Evolutionary conservation across 2,329 filamentous ascomycete species (phyloP).

Genomic region (Ceratocystis harringtonii): DNA sequence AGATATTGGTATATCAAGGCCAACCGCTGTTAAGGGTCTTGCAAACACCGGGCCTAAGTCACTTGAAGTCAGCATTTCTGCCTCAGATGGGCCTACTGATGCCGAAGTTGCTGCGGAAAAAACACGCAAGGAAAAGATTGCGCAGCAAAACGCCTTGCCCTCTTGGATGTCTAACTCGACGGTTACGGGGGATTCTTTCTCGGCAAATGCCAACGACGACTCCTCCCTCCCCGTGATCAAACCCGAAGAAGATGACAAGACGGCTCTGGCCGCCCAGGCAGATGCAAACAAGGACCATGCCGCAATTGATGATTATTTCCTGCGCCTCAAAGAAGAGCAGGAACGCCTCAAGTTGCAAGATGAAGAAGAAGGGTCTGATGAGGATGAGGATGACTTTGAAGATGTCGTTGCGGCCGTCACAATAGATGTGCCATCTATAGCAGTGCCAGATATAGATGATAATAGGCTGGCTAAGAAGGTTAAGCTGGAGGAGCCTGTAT

Average conservation of each 20-base stretch:
- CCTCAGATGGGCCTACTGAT: conserved; percentile 48
- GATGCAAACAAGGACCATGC: conserved; percentile 38
- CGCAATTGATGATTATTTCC: conserved; percentile 53
- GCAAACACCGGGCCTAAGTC: conserved; percentile 51
- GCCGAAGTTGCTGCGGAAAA: conserved; percentile 51
- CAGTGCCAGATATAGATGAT: conserved; percentile 10
- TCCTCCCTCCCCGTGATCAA: conserved; percentile 21
- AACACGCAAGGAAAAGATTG: conserved; percentile 49
- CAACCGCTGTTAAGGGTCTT: conserved; percentile 55
- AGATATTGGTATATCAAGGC: conserved; percentile 37
- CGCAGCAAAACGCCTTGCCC: conserved; percentile 54
- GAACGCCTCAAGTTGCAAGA: conserved; percentile 24
- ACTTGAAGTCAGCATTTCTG: conserved; percentile 55
- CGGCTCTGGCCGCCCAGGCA: conserved; percentile 26
- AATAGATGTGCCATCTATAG: conserved; percentile 13
- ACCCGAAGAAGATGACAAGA: conserved; percentile 34
- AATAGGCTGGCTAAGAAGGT: conserved; percentile 38
- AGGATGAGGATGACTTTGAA: conserved; percentile 32
- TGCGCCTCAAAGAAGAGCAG: conserved; percentile 48
- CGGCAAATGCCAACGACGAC: conserved; percentile 23
- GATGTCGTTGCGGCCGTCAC: conserved; percentile 30
- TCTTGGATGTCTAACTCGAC: conserved; percentile 59
- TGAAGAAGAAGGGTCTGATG: conserved; percentile 20
- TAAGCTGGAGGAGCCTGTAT: conserved; percentile 37
- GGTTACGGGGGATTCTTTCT: conserved; percentile 48